Base-by-base conservation (phyloP, 495 filamentous ascomycete genomes). In the Apodospora peruviana region DNA sequence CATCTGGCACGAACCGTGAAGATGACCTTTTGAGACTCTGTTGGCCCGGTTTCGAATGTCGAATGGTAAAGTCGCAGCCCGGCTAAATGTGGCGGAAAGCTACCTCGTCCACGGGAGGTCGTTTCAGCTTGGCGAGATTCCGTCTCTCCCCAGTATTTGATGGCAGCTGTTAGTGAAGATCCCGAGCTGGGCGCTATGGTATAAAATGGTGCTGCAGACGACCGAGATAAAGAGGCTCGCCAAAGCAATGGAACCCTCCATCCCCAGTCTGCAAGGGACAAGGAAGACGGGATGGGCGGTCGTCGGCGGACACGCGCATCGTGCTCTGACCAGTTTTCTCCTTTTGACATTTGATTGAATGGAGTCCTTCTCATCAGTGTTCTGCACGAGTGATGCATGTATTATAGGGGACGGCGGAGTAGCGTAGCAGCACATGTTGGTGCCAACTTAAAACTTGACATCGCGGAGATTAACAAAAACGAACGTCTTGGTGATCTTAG, bases 11-110 rank as follows among this genome's bases (percentile, higher is more conserved):
- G 16, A 38, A 38, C 36, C 5, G 16, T 18, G 36, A 38, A 9
- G 7, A 11, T 38, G 36, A 38, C 7, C 36, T 38, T 11, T 38
- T 12, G 36, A 5, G 9, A n/a, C 27, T 32, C 27, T 32, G 27
- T 32, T 43, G 53, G 50, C 44, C 57, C 44, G 50, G 47, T 56
- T 57, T 56, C 57, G 50, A 51, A 36, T 46, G 29, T 46, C 34
- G 22, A 34, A 45, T 11, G 22, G 34, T 17, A 37, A 50, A 47
- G 37, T 38, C 36, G 45, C 40, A 44, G 45, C 20, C 48, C 54
- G 54, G 58, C 41, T 60, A 56, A 60, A 50, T 51, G 25, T 34
- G 42, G 16, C 23, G 16, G 48, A 35, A 45, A 47, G 34, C 24
- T 38, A 43, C 38, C 47, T 40, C 39, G 40, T 22, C n/a, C n/a